Evolutionary conservation across 2,329 filamentous ascomycete genomes (phyloP), one percentile per base, ranked within the genome.

Genomic region (Exserohilum rostratum): DNA sequence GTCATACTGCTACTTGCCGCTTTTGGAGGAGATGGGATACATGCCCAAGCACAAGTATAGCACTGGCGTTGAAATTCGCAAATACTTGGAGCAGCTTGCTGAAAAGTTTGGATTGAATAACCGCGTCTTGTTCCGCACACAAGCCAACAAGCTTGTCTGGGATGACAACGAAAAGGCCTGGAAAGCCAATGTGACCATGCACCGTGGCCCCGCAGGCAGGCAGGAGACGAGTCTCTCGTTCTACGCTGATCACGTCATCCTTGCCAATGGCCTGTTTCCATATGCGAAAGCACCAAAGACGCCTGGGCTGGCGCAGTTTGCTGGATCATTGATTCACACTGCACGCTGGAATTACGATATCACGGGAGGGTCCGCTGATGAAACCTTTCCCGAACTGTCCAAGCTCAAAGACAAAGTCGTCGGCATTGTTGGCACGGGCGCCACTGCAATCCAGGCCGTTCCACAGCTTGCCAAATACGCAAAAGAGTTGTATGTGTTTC

Each of bases 11-110:
- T 87, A 87, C 62, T 69, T 87, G 72, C 84, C 84, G 2, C 68
- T 86, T 6, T 75, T 87, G 2, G 84, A 87, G 55, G 83, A 87
- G 65, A 85, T 77, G 2, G 80, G 79, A 0, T 85, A 84, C 63
- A 77, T 85, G 63, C 85, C 85, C 0, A 79, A 73, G 34, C 73
- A 81, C 22, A 75, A 76, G 27, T 82, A 81, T 58, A 64, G 75
- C 0, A 68, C 69, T 9, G 78, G 78, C 0, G 52, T 62, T 0
- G 81, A 83, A 60, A 61, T 85, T 30, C 75, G 77, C 1, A 64
- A 73, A n/a, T 77, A 85, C n/a, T 30, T 56, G 7, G 50, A 57
- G 18, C 17, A 47, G 6, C 18, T 64, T 66, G 77, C 76, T 6
- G 60, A 56, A 37, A 49, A 35, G 12, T 64, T 55, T 38, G 44